Evolutionary conservation across 306 rosid species (phyloP), one percentile per base, ranked within the genome.

Genomic region (Quercus cerris): DNA sequence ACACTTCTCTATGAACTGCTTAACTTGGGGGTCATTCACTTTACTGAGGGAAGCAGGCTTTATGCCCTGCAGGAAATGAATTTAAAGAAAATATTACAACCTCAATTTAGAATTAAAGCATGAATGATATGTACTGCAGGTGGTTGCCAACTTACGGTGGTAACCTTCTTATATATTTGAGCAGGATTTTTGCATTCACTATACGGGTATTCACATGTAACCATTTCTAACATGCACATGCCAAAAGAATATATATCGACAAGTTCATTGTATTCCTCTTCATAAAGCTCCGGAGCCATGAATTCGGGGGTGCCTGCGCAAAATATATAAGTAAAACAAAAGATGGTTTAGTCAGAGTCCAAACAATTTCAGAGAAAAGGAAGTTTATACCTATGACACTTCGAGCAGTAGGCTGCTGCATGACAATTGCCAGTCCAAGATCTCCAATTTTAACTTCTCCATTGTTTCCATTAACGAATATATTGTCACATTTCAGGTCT

Each of bases 251-350:
- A 95, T 64, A 93, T 81, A 84, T 95, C 99, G n/a, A 90, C 96
- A 68, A 93, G 94, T 84, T 91, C 97, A 79, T 91, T 86, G 51
- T 95, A 95, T 70, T 95, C 95, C 80, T 93, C 99, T 1, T 95
- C 99, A 35, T 95, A 95, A 71, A 95, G 98, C 88, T 95, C 99
- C 0, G 99, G 99, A 56, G 97, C 99, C 99, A 94, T 94, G 84
- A 94, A 94, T 78, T 94, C 99, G 0, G 97, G 99, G 19, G 99
- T 93, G 57, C 99, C 96, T 93, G 86, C n/a, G 49, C 76, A 73
- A 23, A 62, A 79, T 71, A 3, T 57, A 30, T 38, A 75, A 1
- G 41, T 25, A 72, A 28, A 56, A 58, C 27, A 23, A 64, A 35
- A 79, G 58, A 55, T 35, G 56, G 44, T 77, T 61, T 15, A 75